Percentiles rank a stretch among this genome's conserved stretches.
These are phyloP conservation scores for Aurantiochytrium sp. DNA, from an alignment of 108 stramenopile species.

Conservation along the genomic window DNA sequence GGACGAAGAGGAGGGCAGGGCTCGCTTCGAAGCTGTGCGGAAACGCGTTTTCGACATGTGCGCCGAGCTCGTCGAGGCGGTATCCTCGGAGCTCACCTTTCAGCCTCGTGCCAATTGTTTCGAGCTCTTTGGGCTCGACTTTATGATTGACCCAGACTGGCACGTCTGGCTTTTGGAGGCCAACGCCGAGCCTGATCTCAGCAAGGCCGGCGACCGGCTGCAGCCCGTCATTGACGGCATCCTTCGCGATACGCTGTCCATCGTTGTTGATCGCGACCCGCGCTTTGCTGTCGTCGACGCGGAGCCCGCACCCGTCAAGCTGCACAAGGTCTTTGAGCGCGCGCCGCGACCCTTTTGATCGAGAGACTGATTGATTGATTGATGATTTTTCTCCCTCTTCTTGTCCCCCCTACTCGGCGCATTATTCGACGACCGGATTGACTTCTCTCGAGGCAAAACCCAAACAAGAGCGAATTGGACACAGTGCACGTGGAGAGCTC, in stretches of 20 bases:
- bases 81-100: background rate
- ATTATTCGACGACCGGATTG: background rate
- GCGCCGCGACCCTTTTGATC: background rate
- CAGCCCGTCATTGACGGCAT: background rate
- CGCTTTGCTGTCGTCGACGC: background rate
- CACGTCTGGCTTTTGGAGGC: background rate
- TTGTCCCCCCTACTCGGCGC: background rate
- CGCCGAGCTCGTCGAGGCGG: background rate
- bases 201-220: conserved; percentile 10
- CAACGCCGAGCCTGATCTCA: background rate
- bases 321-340: background rate
- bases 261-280: background rate
- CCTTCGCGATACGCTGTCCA: background rate
- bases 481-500: no score
- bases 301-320: background rate
- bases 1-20: background rate
- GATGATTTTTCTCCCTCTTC: background rate
- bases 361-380: background rate
- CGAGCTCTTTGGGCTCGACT: background rate
- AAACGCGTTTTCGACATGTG: background rate
- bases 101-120: background rate
- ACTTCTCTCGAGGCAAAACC: background rate
- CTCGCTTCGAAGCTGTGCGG: background rate
- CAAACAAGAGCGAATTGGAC: no score
- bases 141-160: conserved; percentile 1